These are phyloP conservation scores for Crassisporium funariophilum DNA, from an alignment of 768 basidiomycete genomes.

Conservation along the genomic window DNA sequence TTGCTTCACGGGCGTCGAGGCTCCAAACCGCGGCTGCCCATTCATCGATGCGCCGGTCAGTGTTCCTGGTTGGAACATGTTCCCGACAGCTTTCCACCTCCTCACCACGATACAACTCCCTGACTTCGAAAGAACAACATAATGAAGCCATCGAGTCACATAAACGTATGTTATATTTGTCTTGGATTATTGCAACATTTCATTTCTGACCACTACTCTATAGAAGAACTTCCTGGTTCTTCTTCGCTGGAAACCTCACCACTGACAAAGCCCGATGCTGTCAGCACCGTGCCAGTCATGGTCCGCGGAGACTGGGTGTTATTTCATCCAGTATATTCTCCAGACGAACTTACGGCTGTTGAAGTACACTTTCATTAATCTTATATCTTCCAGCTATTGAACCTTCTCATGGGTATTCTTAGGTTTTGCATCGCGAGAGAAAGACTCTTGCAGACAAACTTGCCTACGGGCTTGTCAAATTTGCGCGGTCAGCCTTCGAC, in stretches of 20 bases:
- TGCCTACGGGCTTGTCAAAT: slow-evolving; percentile 62
- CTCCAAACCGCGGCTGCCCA: slow-evolving; percentile 4
- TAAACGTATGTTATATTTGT: slow-evolving; percentile 14
- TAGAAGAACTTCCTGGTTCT: slow-evolving; percentile 16
- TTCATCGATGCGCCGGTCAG: slow-evolving; percentile 1
- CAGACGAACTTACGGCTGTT: slow-evolving; percentile 71
- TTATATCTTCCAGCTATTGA: not conserved
- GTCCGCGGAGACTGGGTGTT: slow-evolving; percentile 85
- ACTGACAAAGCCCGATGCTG: slow-evolving; percentile 46
- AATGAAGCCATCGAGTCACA: slow-evolving; percentile 17
- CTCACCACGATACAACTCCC: slow-evolving; percentile 5
- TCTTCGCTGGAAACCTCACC: slow-evolving; percentile 18
- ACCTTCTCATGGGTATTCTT: slow-evolving; percentile 1
- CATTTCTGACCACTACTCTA: not conserved
- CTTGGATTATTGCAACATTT: not conserved
- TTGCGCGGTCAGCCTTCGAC: slow-evolving; percentile 74
- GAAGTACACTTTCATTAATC: slow-evolving; percentile 44
- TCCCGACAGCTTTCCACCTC: slow-evolving; percentile 11
- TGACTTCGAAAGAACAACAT: slow-evolving; percentile 18
- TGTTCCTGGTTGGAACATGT: slow-evolving; percentile 1
- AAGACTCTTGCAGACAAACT: slow-evolving; percentile 73
- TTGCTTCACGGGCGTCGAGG: slow-evolving; percentile 9
- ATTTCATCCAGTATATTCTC: slow-evolving; percentile 89
- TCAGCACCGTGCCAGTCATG: slow-evolving; percentile 56
- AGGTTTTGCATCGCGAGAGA: slow-evolving; percentile 73